Evolutionary conservation across 495 filamentous ascomycete species (phyloP), one percentile per base, ranked within the genome.

Genomic region (Trichocladium uniseriatum): DNA sequence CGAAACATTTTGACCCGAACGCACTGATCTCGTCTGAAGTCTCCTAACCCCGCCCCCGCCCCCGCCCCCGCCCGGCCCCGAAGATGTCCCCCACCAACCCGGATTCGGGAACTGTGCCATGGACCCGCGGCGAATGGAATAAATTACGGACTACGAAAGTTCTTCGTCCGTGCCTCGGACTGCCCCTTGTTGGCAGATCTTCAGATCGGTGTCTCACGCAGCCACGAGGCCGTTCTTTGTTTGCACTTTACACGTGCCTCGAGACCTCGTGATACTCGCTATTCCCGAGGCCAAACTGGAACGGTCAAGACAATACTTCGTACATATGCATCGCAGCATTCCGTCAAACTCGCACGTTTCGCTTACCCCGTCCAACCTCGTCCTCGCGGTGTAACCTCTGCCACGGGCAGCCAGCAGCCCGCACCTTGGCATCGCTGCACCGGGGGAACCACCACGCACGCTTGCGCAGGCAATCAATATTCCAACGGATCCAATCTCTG

Each of bases 391-490:
- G 46, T 19, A 35, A 49, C 38, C 27, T 11, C 13, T n/a, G 9
- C 37, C 11, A 49, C 15, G 19, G 46, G 43, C 19, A n/a, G 24
- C 8, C 24, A 27, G 24, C 32, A 32, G 18, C 45, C 4, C 13
- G 36, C 45, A 48, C 37, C 36, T 48, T 39, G 36, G 24, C 45
- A 40, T 39, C 45, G 28, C 13, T 40, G 45, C 27, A 4, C 22
- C 5, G 42, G 3, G n/a, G 11, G 36, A 35, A 37, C 27, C 19
- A 38, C 34, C 45, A 21, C 18, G 18, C 21, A 38, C 15, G 34
- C 32, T 28, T 34, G 19, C 18, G 39, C 19, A 47, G 31, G 43
- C 43, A 52, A 43, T 49, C 58, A 61, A 61, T 61, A 58, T 56
- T 8, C 8, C 24, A n/a, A n/a, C n/a, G n/a, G n/a, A n/a, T 58